Conservation (phyloP, 1,139 yeast genomes). For the Zygotorulaspora mrakii region DNA sequence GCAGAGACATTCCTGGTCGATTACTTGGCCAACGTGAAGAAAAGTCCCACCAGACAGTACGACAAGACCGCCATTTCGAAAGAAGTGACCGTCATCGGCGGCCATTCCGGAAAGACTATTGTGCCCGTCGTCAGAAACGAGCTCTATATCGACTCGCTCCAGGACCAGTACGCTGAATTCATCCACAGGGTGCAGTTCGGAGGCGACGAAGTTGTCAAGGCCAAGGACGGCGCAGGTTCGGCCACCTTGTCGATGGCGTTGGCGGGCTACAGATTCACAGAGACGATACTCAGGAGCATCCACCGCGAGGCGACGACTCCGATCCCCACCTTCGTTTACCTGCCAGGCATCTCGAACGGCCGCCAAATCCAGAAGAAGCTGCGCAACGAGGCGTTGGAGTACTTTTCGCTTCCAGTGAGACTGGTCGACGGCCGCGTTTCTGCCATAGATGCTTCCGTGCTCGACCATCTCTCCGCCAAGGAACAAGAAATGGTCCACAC, state of each 20-base stretch:
- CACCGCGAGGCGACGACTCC: conserved; percentile 21
- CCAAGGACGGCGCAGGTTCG: conserved; percentile 72
- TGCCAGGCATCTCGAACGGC: conserved; percentile 52
- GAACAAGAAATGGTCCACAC: conserved; percentile 49
- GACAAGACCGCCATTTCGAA: conserved; percentile 42
- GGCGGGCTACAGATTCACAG: conserved; percentile 67
- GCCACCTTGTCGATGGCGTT: conserved; percentile 77
- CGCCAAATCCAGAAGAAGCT: conserved; percentile 41
- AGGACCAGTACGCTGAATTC: conserved; percentile 43
- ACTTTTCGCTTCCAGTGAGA: conserved; percentile 60
- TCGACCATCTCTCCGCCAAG: conserved; percentile 39
- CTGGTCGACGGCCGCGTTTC: conserved; percentile 49
- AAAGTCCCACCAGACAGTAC: conserved; percentile 16
- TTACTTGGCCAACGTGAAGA: conserved; percentile 22
- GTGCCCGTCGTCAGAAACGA: conserved; percentile 47
- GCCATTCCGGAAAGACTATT: conserved; percentile 75
- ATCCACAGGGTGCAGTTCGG: conserved; percentile 67
- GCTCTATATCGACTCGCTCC: conserved; percentile 15
- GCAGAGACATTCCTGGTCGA: conserved; percentile 62
- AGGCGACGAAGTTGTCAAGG: conserved; percentile 77
- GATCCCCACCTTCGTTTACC: conserved; percentile 55
- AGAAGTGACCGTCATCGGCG: conserved; percentile 62
- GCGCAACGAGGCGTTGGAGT: conserved; percentile 40
- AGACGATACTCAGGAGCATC: conserved; percentile 28
- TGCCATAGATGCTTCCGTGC: conserved; percentile 45